Evolutionary conservation across 2,329 filamentous ascomycete genomes (phyloP).

Genomic region (Dothideomycetidae sp.): DNA sequence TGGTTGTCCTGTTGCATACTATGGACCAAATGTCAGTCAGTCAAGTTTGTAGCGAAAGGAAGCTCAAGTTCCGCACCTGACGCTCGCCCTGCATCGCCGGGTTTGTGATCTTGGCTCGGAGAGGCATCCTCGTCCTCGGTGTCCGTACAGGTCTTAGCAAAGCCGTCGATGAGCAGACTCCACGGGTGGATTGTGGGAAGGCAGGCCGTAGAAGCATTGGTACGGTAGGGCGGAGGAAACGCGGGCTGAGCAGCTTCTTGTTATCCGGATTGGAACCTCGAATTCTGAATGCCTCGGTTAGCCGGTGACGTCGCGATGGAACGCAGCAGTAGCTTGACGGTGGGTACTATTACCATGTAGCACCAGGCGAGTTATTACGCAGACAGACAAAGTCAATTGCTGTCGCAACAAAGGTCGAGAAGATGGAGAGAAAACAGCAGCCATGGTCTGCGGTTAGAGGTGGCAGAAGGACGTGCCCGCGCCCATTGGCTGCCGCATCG

Average conservation of each 20-base stretch:
- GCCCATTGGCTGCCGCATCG: background rate
- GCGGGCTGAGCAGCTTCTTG: constrained; percentile 5
- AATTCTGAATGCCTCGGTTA: constrained; percentile 4
- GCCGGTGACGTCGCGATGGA: background rate
- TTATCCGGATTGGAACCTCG: constrained; percentile 4
- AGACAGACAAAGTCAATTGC: constrained; percentile 6
- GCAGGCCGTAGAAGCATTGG: constrained; percentile 34
- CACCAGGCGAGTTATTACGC: too few relatives aligned
- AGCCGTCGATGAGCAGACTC: background rate
- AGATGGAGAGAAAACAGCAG: background rate
- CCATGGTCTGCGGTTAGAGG: constrained; percentile 3
- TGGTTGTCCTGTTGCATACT: constrained; percentile 16
- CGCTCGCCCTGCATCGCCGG: constrained; percentile 40
- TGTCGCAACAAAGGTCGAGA: background rate
- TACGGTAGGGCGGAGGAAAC: constrained; percentile 9
- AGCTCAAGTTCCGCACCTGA: constrained; percentile 32
- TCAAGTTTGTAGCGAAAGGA: too few relatives aligned
- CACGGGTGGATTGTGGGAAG: constrained; percentile 23
- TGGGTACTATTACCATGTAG: too few relatives aligned
- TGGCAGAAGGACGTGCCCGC: constrained; percentile 4
- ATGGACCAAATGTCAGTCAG: constrained; percentile 23
- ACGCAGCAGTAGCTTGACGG: too few relatives aligned
- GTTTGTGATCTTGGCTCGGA: constrained; percentile 59
- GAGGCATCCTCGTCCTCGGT: constrained; percentile 49
- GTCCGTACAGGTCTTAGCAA: constrained; percentile 19